Evolutionary conservation across 1,284 basidiomycete genomes (phyloP).

Genomic region (Cryptococcus sp.): DNA sequence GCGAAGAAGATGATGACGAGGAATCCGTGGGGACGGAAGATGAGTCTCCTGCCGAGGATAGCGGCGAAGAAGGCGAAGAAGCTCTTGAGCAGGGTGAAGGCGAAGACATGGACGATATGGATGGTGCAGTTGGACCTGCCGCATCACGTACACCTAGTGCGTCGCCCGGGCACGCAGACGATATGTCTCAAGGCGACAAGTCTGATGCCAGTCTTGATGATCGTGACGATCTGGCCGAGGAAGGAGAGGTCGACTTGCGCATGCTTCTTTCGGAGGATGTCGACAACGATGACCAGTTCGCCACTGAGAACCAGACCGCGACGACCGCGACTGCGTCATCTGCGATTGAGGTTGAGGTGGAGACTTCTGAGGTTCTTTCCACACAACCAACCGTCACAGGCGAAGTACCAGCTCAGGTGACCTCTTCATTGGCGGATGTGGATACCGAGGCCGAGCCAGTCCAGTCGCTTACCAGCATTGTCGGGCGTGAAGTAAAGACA

Average conservation of each 20-base stretch:
- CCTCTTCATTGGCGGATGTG: too few relatives aligned
- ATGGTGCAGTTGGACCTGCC: not conserved
- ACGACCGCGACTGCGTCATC: not conserved
- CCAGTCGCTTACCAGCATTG: too few relatives aligned
- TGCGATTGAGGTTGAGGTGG: not conserved
- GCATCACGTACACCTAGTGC: too few relatives aligned
- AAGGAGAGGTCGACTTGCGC: conserved; percentile 26
- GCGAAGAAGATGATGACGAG: conserved; percentile 32
- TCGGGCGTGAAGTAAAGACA: too few relatives aligned
- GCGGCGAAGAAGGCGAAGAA: conserved; percentile 31
- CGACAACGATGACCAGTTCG: conserved; percentile 1
- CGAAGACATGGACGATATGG: conserved; percentile 8
- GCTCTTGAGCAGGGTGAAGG: conserved; percentile 44
- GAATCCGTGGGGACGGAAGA: conserved; percentile 35
- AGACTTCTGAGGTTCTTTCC: not conserved
- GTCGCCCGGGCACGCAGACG: not conserved
- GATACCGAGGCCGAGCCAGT: too few relatives aligned
- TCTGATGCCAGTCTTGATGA: conserved; percentile 23
- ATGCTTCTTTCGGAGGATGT: conserved; percentile 26
- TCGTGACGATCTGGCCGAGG: conserved; percentile 19
- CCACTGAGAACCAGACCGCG: not conserved
- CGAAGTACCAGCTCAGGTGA: too few relatives aligned
- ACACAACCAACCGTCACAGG: too few relatives aligned
- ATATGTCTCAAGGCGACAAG: conserved; percentile 23
- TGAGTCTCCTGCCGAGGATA: conserved; percentile 29